A percentile compares a stretch with the other conserved stretches of the same genome.
Conservation (phyloP, 805 yeast species). For the Ogataea paradorogensis region DNA sequence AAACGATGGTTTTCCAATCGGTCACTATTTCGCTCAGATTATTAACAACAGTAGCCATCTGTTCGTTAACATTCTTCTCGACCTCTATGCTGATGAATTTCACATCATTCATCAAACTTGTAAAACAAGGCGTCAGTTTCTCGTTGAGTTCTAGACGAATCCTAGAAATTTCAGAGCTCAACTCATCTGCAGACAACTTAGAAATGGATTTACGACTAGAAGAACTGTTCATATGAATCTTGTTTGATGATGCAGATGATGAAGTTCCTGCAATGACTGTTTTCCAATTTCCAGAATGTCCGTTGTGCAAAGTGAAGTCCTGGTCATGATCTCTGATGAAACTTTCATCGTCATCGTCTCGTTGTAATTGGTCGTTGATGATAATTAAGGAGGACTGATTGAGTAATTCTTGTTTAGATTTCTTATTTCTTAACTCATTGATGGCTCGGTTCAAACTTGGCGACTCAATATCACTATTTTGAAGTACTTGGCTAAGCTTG, state of each 20-base stretch:
- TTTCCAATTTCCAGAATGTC: constrained; percentile 18
- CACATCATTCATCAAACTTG: constrained; percentile 42
- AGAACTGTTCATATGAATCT: constrained; percentile 5
- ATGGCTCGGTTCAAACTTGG: constrained; percentile 35
- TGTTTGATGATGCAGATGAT: constrained; percentile 15
- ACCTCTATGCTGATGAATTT: constrained; percentile 41
- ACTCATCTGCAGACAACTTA: constrained; percentile 20
- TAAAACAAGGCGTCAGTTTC: constrained; percentile 48
- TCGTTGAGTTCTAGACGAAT: constrained; percentile 30
- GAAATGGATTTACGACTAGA: constrained; percentile 18
- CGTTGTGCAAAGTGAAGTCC: constrained; percentile 8
- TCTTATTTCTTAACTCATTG: constrained; percentile 20
- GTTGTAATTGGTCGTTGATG: constrained; percentile 10
- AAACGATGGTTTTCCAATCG: constrained; percentile 27
- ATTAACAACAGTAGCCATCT: constrained; percentile 16
- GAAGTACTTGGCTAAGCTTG: constrained; percentile 27
- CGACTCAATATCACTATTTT: constrained; percentile 24
- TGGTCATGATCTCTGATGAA: constrained; percentile 7
- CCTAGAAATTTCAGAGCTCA: constrained; percentile 21
- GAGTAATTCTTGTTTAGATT: constrained; percentile 12
- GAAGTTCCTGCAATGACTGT: constrained; percentile 24
- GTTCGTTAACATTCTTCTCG: constrained; percentile 35
- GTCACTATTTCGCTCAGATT: constrained; percentile 17
- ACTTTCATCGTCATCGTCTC: constrained; percentile 12
- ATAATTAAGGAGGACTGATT: constrained; percentile 19